Base-by-base conservation (phyloP, 2,329 filamentous ascomycete species). In the Lachnellula occidentalis region DNA sequence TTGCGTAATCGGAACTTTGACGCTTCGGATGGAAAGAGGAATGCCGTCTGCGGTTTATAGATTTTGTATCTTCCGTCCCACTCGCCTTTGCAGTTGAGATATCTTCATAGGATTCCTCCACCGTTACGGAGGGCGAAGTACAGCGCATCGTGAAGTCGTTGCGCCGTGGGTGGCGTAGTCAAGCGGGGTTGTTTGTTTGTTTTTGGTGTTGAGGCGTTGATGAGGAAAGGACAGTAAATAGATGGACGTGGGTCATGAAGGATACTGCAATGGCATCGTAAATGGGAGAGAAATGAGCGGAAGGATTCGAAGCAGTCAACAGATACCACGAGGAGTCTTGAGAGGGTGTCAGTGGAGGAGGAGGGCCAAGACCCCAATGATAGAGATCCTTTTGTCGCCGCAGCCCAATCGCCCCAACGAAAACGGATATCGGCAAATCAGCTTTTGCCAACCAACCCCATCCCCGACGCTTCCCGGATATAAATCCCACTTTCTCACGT, bases 1-100 rank as follows among this genome's bases (percentile, higher is more conserved):
- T 80, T 59, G 79, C 76, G 63, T 78, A 76, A 37, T 83, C 77
- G n/a, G 83, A 72, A 11, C 81, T 84, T 61, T 78, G 74, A 61
- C 81, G 64, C 31, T 69, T 72, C 2, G 78, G 79, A 51, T 79
- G 71, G 55, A 81, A 81, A 53, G 78, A 80, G 2, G 82, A 85
- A 62, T 80, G 81, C 39, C 81, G 74, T 54, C 76, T 61, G 45
- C 55, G 61, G 41, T 61, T 64, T n/a, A 54, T 45, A 14, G 62
- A 61, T 43, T 61, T 61, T 17, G 51, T 27, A 3, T 54, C 53
- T 8, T 65, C 63, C 19, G 37, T 58, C 9, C 62, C 60, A 24
- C 59, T 62, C 11, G 60, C 45, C 27, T 54, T 64, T 21, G 62
- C 59, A 21, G 53, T 48, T n/a, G 56, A 51, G 17, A 48, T 46